Conservation (phyloP, 768 basidiomycete genomes). For the Psilocybe tampanensis region DNA sequence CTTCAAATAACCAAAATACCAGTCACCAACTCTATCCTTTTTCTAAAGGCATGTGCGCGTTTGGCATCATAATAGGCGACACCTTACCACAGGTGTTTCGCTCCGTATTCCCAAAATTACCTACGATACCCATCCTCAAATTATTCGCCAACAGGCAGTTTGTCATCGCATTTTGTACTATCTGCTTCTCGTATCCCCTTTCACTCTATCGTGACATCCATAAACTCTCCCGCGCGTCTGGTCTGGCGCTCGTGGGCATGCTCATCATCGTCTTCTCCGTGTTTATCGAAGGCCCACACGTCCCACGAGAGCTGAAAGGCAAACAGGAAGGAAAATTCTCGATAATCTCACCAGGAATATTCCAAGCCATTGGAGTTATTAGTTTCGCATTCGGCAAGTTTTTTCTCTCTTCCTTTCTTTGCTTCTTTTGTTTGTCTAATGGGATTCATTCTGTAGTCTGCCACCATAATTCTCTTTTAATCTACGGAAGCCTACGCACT, state of each 20-base stretch:
- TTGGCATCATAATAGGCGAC: slow-evolving; percentile 97
- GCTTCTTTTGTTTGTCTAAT: neutral
- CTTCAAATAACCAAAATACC: neutral
- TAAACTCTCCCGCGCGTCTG: slow-evolving; percentile 91
- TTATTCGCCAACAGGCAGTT: slow-evolving; percentile 86
- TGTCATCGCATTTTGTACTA: slow-evolving; percentile 85
- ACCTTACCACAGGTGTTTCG: slow-evolving; percentile 95
- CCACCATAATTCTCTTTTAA: slow-evolving; percentile 96
- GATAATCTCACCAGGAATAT: slow-evolving; percentile 76
- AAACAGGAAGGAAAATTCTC: slow-evolving; percentile 75
- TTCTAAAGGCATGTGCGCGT: slow-evolving; percentile 89
- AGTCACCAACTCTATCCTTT: neutral
- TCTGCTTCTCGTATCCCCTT: slow-evolving; percentile 90
- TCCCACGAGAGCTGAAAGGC: slow-evolving; percentile 74
- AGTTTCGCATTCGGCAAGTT: slow-evolving; percentile 79
- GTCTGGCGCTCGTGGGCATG: slow-evolving; percentile 92
- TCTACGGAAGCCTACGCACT: slow-evolving; percentile 90
- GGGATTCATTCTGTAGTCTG: slow-evolving; percentile 56
- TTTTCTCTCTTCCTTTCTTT: neutral
- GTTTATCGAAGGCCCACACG: slow-evolving; percentile 79
- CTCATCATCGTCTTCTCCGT: slow-evolving; percentile 88
- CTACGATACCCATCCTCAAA: slow-evolving; percentile 70
- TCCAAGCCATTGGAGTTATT: slow-evolving; percentile 97
- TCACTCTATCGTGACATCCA: slow-evolving; percentile 97
- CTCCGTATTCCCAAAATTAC: slow-evolving; percentile 74